Evolutionary conservation across 1,139 yeast species (phyloP).

Genomic region (Zygoascus sp.): DNA sequence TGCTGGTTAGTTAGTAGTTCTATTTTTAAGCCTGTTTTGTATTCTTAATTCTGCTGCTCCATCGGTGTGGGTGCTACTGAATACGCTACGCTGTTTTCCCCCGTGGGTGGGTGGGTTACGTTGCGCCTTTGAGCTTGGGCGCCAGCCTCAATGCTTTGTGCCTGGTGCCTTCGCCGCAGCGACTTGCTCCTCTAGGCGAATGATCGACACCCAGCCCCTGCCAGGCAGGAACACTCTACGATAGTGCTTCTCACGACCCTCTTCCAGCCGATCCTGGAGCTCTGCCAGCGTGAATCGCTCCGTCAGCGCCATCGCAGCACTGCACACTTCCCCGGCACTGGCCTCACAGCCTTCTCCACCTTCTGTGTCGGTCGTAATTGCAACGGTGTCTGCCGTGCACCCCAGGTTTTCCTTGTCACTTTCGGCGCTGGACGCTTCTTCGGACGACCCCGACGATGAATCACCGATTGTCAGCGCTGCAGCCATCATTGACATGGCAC

Average conservation of each 20-base stretch:
- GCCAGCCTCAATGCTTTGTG: not conserved
- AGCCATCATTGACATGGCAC: too few relatives aligned
- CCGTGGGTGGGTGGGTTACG: too few relatives aligned
- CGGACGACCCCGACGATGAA: not conserved
- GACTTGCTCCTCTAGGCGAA: conserved; percentile 35
- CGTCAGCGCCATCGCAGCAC: not conserved
- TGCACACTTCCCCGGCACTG: not conserved
- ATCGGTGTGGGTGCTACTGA: too few relatives aligned
- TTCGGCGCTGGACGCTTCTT: not conserved
- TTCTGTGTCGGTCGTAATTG: not conserved
- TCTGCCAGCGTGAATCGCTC: conserved; percentile 10
- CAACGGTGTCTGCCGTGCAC: not conserved
- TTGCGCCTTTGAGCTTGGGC: not conserved
- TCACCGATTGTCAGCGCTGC: not conserved
- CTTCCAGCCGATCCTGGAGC: conserved; percentile 20
- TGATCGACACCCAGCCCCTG: conserved; percentile 50
- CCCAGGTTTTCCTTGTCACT: conserved; percentile 1
- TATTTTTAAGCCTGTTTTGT: too few relatives aligned
- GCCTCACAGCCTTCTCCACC: too few relatives aligned
- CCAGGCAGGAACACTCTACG: conserved; percentile 49
- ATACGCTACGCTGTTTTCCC: too few relatives aligned
- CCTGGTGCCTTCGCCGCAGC: conserved; percentile 10
- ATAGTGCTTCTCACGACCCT: conserved; percentile 33
- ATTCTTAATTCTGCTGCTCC: too few relatives aligned
- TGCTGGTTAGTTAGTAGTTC: not conserved